phyloP scores from a whole-genome alignment of 148 eudicot genomes.

The Cornus controversa region DNA sequence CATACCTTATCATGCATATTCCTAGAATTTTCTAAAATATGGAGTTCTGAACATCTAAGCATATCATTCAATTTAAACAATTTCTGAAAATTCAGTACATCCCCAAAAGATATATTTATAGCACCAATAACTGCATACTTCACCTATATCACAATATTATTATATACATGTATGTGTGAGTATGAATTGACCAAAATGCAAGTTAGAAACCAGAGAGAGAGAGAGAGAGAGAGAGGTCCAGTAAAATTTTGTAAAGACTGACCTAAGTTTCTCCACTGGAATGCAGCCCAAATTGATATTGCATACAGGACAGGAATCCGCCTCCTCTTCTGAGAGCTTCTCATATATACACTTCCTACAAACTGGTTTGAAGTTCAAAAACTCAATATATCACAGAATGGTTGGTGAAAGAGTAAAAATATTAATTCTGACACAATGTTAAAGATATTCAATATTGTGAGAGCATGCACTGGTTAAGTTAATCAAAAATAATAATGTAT shows the following conservation, averaged over 20 bases:
- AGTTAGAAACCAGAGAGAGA: too few relatives aligned
- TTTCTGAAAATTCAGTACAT: not conserved
- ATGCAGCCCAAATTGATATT: conserved; percentile 66
- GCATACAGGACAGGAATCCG: conserved; percentile 81
- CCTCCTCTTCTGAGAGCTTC: conserved; percentile 75
- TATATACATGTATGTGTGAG: not conserved
- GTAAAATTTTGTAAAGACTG: not conserved
- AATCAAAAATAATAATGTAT: not conserved
- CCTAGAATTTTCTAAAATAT: not conserved
- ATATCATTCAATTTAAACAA: not conserved
- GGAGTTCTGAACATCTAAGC: not conserved
- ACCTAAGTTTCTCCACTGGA: conserved; percentile 91
- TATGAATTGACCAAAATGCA: not conserved
- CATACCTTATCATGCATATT: not conserved
- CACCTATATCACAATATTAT: not conserved
- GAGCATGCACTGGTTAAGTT: not conserved
- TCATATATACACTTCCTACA: conserved; percentile 87
- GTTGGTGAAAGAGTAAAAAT: not conserved
- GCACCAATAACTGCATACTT: not conserved
- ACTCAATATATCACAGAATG: not conserved
- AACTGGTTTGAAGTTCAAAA: conserved; percentile 39
- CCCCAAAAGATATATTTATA: not conserved
- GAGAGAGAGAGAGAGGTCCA: too few relatives aligned
- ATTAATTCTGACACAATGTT: not conserved
- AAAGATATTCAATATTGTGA: not conserved